Evolutionary conservation across 2,329 filamentous ascomycete species (phyloP).

Genomic region (Xylaria sp.): DNA sequence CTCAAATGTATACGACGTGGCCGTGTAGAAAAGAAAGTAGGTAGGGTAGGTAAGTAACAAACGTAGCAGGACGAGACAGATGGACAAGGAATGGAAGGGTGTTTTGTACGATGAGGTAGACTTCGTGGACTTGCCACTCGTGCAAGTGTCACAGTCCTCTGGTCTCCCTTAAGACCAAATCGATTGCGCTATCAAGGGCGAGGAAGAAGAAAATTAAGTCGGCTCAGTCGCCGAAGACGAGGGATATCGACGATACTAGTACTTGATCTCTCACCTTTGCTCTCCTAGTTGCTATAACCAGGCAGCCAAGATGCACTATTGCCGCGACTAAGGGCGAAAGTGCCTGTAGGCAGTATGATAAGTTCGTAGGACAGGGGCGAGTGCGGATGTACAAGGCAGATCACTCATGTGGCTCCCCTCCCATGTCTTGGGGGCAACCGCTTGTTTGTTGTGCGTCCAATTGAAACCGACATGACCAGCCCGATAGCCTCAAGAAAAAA

Average conservation of each 20-base stretch:
- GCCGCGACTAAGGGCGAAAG: conserved; percentile 24
- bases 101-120: conserved; percentile 31
- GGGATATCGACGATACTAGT: conserved; percentile 27
- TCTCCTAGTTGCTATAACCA: conserved; percentile 26
- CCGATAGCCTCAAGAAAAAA: conserved; percentile 20
- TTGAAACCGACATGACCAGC: conserved; percentile 20
- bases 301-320: conserved; percentile 28
- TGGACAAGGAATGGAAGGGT: conserved; percentile 27
- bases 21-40: conserved; percentile 15
- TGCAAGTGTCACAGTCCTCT: conserved; percentile 19
- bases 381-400: conserved; percentile 34
- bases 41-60: too few relatives aligned
- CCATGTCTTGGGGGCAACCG: conserved; percentile 31
- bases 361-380: conserved; percentile 35
- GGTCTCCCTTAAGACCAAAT: conserved; percentile 26
- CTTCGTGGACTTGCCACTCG: conserved; percentile 19
- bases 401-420: conserved; percentile 36
- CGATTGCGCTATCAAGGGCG: conserved; percentile 15
- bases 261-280: conserved; percentile 14
- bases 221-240: conserved; percentile 23
- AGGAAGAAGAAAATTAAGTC: conserved; percentile 20
- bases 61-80: conserved; percentile 7
- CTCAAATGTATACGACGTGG: conserved; percentile 27
- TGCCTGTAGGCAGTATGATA: conserved; percentile 33
- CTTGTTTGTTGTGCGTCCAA: conserved; percentile 22